A percentile compares a stretch with the other conserved stretches of the same genome.
phyloP scores from a whole-genome alignment of 371 early-diverging fungal genomes.

The Mucor lusitanicus region DNA sequence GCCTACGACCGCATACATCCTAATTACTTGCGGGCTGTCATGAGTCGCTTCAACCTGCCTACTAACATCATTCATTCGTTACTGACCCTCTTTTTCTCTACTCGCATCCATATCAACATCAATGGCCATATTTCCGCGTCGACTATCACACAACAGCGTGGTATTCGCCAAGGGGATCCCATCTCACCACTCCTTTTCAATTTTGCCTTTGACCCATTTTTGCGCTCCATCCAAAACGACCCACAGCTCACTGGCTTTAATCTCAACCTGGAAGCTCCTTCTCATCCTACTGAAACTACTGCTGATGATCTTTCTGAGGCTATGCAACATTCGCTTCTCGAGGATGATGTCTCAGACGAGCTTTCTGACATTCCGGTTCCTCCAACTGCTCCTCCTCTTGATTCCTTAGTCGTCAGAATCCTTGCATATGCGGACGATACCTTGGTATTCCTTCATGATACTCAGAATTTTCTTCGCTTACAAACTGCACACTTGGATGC shows the following conservation, averaged over 20 bases:
- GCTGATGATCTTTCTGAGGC: no score
- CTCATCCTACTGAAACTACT: background rate
- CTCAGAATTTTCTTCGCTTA: background rate
- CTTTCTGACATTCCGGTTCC: no score
- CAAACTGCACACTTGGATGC: slow-evolving; percentile 3
- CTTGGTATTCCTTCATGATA: slow-evolving; percentile 2
- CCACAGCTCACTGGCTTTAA: background rate
- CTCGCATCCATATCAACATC: slow-evolving; percentile 9
- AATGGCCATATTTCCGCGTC: slow-evolving; percentile 7
- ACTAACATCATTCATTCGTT: background rate
- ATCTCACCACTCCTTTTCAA: slow-evolving; percentile 23
- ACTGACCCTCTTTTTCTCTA: slow-evolving; percentile 16
- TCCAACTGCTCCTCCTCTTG: no score
- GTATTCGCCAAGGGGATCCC: slow-evolving; percentile 24
- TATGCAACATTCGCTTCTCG: background rate
- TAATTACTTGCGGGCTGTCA: slow-evolving; percentile 3
- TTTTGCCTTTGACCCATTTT: slow-evolving; percentile 21
- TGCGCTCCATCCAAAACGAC: background rate
- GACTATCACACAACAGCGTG: slow-evolving; percentile 10
- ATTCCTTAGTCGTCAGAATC: slow-evolving; percentile 3
- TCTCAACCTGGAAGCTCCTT: background rate
- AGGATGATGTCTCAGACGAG: no score
- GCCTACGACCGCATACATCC: slow-evolving; percentile 25
- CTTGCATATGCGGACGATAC: slow-evolving; percentile 19
- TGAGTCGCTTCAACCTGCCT: slow-evolving; percentile 14